Percentiles rank a stretch among this genome's conserved stretches.
Conservation (phyloP, 306 rosid genomes). For the Cucumis melo region DNA sequence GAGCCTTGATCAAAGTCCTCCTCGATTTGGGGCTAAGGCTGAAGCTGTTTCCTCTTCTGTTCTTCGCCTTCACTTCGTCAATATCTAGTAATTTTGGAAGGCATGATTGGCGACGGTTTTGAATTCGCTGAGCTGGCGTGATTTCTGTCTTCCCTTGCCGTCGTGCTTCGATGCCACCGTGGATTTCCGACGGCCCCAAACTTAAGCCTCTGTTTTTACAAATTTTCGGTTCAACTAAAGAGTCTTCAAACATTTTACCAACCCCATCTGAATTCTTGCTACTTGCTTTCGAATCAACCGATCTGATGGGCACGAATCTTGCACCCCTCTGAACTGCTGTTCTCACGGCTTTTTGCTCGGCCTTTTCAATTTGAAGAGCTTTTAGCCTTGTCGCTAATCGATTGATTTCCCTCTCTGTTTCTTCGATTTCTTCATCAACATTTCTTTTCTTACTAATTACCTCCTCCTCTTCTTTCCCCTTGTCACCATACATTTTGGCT, state of each 20-base stretch:
- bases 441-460: slow-evolving; percentile 14
- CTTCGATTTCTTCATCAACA: slow-evolving; percentile 46
- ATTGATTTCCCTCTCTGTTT: slow-evolving; percentile 36
- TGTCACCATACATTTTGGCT: background rate
- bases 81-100: slow-evolving; percentile 53
- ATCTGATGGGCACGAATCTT: slow-evolving; percentile 38
- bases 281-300: slow-evolving; percentile 38
- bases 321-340: slow-evolving; percentile 26
- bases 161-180: slow-evolving; percentile 21
- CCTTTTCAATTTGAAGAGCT: slow-evolving; percentile 35
- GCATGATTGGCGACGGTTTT: slow-evolving; percentile 75
- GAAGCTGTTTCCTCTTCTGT: slow-evolving; percentile 33
- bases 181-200: slow-evolving; percentile 63
- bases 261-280: slow-evolving; percentile 13
- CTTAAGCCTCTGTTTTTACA: slow-evolving; percentile 53
- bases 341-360: slow-evolving; percentile 12
- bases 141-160: slow-evolving; percentile 31
- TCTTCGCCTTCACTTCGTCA: slow-evolving; percentile 28
- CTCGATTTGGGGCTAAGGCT: slow-evolving; percentile 42
- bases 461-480: slow-evolving; percentile 14
- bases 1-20: slow-evolving; percentile 27
- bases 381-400: slow-evolving; percentile 29
- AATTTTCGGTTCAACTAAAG: slow-evolving; percentile 17
- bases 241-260: slow-evolving; percentile 21
- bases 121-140: slow-evolving; percentile 36